phyloP scores from a whole-genome alignment of 78 protist species.

The Dictyostelium brefeldianum region DNA sequence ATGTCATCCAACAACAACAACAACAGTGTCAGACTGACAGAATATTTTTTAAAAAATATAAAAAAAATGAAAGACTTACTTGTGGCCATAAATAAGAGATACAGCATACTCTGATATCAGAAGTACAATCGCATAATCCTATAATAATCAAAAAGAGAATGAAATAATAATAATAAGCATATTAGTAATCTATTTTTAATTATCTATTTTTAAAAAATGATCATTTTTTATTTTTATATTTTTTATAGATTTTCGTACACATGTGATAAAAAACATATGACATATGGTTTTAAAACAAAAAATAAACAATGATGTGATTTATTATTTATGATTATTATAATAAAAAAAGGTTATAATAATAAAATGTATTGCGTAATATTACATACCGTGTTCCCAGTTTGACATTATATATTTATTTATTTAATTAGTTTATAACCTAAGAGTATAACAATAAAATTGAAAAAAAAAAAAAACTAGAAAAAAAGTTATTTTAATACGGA shows the following conservation, averaged over 20 bases:
- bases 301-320: too few relatives aligned
- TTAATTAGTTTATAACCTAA: not conserved
- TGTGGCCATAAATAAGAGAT: conserved; percentile 66
- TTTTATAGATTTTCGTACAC: not conserved
- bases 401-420: conserved; percentile 5
- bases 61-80: too few relatives aligned
- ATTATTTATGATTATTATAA: too few relatives aligned
- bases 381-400: not conserved
- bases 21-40: too few relatives aligned
- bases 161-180: not conserved
- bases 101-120: conserved; percentile 58
- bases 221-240: not conserved
- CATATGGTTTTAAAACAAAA: too few relatives aligned
- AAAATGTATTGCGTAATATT: too few relatives aligned
- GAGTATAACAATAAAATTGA: not conserved
- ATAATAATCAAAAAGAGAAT: not conserved
- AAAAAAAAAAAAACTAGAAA: conserved; percentile 7
- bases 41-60: too few relatives aligned
- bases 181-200: not conserved
- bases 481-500: too few relatives aligned
- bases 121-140: conserved; percentile 56
- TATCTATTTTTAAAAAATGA: too few relatives aligned
- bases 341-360: not conserved
- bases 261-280: too few relatives aligned
- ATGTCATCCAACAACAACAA: too few relatives aligned